Percentiles rank a stretch among this genome's conserved stretches.
phyloP scores from a whole-genome alignment of 306 rosid genomes.

The Gastrolobium villosum region DNA sequence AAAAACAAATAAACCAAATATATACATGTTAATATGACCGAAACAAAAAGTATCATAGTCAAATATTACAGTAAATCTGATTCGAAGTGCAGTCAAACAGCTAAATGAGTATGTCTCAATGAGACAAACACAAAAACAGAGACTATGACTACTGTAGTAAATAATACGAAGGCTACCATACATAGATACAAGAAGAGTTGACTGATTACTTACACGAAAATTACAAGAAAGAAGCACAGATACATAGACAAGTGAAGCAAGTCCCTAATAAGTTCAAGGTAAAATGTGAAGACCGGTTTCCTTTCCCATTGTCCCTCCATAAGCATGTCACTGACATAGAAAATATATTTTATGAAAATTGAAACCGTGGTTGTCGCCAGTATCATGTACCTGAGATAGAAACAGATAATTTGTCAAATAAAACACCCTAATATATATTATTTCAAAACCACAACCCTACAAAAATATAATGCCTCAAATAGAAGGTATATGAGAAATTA shows the following conservation, averaged over 20 bases:
- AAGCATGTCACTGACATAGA: constrained; percentile 92
- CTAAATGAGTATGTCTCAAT: neutral
- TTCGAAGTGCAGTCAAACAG: constrained; percentile 21
- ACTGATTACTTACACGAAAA: constrained; percentile 83
- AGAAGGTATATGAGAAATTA: neutral
- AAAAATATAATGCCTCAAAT: constrained; percentile 20
- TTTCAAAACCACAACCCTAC: constrained; percentile 25
- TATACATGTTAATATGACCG: constrained; percentile 4
- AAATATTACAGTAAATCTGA: constrained; percentile 32
- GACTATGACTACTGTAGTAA: neutral
- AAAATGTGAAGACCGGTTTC: constrained; percentile 96
- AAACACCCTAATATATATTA: constrained; percentile 21
- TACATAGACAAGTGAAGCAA: constrained; percentile 97
- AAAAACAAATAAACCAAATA: constrained; percentile 22
- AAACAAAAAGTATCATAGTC: constrained; percentile 12
- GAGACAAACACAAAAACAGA: neutral
- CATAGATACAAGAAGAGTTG: constrained; percentile 33
- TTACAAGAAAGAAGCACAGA: constrained; percentile 92
- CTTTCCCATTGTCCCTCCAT: constrained; percentile 99
- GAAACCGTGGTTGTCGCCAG: constrained; percentile 94
- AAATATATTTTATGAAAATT: constrained; percentile 86
- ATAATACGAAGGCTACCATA: constrained; percentile 32
- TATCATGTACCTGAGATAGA: constrained; percentile 93
- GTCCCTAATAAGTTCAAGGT: constrained; percentile 95
- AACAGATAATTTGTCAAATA: constrained; percentile 36